Evolutionary conservation across 1,284 basidiomycete genomes (phyloP), one percentile per base, ranked within the genome.

Genomic region (Ceratobasidium sp.): DNA sequence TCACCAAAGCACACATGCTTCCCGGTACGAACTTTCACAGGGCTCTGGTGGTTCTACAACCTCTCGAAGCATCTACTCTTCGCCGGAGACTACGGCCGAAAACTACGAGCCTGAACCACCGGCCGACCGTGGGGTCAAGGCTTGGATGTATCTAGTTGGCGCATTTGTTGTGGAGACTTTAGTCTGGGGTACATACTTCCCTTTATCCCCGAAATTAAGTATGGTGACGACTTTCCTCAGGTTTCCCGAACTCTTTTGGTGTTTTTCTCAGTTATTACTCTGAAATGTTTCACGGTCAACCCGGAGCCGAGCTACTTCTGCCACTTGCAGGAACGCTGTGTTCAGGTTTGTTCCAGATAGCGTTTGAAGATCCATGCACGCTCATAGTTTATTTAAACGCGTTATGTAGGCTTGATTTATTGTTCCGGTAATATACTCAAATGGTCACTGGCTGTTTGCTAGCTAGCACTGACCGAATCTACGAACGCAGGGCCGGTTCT

Each of bases 91-190:
- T 37, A 28, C 13, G 8, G 17, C 39, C 23, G 58, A 74, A 17
- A 35, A 26, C 23, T 47, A 51, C 33, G 60, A 37, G n/a, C n/a
- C n/a, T 4, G 45, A 28, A 8, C 42, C 28, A 28, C 31, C n/a
- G n/a, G 60, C 71, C 35, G 71, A 74, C 35, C 71, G 60, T 39
- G 71, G 71, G 10, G 23, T 54, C 39, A 58, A 64, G n/a, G 71
- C 71, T 7, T 74, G 71, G 71, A 49, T 78, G 17, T 78, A 85
- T 82, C 80, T 85, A 2, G 78, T 79, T 7, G 83, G 82, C 11
- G 83, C 84, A 7, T 85, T 84, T 76, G 42, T 84, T 28, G 82
- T 85, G 4, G 84, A 86, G 69, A 82, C 82, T 35, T 80, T 86
- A 65, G 81, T 86, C 26, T 86, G 85, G 85, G 58, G 69, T 63